Percentiles rank a stretch among this genome's conserved stretches.
These are phyloP conservation scores for Argentina anserina DNA, from an alignment of 306 rosid genomes.

Conservation along the genomic window DNA sequence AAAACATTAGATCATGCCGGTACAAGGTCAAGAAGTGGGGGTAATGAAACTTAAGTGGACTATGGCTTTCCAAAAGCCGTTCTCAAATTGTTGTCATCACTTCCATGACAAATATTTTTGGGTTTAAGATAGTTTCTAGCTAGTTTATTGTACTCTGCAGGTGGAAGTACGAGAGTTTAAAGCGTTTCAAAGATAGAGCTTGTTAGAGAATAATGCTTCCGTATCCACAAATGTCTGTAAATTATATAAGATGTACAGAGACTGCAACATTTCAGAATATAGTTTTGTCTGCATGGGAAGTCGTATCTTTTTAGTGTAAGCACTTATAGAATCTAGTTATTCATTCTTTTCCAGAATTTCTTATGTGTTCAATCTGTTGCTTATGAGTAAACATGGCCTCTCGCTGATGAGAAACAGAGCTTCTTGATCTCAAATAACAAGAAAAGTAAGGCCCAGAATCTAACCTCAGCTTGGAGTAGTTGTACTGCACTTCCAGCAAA, in stretches of 20 bases:
- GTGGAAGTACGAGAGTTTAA: neutral
- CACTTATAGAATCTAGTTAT: neutral
- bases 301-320: neutral
- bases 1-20: conserved; percentile 5
- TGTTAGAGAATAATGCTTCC: neutral
- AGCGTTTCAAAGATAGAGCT: neutral
- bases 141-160: neutral
- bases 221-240: neutral
- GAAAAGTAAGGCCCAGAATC: neutral
- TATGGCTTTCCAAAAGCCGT: conserved; percentile 7
- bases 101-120: neutral
- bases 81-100: conserved; percentile 11
- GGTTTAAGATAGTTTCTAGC: neutral
- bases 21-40: conserved; percentile 11
- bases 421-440: too few relatives aligned
- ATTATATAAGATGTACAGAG: conserved; percentile 4
- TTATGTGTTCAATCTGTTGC: neutral
- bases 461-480: neutral
- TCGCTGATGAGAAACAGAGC: neutral
- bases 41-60: conserved; percentile 1
- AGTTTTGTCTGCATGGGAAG: neutral
- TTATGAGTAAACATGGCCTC: neutral
- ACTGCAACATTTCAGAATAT: neutral
- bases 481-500: neutral
- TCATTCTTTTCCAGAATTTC: neutral